Percentiles rank a stretch among this genome's conserved stretches.
Conservation (phyloP, 2,329 filamentous ascomycete species). For the Xylariaceae sp. region DNA sequence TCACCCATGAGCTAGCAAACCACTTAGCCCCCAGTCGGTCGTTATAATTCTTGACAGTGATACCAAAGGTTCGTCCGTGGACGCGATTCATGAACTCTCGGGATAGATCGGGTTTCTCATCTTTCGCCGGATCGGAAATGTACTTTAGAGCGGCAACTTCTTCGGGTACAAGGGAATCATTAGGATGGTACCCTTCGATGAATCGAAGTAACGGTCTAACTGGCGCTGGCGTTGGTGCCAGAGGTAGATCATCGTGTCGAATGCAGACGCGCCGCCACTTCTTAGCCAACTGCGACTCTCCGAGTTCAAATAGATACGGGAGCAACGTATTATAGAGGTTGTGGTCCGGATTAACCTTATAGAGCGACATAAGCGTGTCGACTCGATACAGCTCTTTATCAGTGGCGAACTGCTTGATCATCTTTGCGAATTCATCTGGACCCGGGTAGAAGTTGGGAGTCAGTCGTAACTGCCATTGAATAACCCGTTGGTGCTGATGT, state of each 20-base stretch:
- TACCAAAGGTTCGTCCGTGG: conserved; percentile 49
- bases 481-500: conserved; percentile 46
- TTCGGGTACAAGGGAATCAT: conserved; percentile 47
- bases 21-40: conserved; percentile 79
- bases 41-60: conserved; percentile 59
- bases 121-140: conserved; percentile 17
- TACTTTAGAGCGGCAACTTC: conserved; percentile 28
- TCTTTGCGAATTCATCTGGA: conserved; percentile 48
- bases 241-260: conserved; percentile 51
- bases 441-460: conserved; percentile 51
- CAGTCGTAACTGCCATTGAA: conserved; percentile 58
- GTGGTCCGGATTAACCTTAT: conserved; percentile 51
- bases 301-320: conserved; percentile 57
- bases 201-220: conserved; percentile 58
- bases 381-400: conserved; percentile 48
- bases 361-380: conserved; percentile 52
- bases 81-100: conserved; percentile 48
- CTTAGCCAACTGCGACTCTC: conserved; percentile 51
- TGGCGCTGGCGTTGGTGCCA: conserved; percentile 44
- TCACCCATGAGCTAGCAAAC: conserved; percentile 76
- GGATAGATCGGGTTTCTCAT: conserved; percentile 33
- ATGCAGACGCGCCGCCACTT: conserved; percentile 56
- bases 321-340: conserved; percentile 58
- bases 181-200: conserved; percentile 53
- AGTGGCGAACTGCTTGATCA: conserved; percentile 50